Base-by-base conservation (phyloP, 495 filamentous ascomycete species). In the Penicillium soppii region DNA sequence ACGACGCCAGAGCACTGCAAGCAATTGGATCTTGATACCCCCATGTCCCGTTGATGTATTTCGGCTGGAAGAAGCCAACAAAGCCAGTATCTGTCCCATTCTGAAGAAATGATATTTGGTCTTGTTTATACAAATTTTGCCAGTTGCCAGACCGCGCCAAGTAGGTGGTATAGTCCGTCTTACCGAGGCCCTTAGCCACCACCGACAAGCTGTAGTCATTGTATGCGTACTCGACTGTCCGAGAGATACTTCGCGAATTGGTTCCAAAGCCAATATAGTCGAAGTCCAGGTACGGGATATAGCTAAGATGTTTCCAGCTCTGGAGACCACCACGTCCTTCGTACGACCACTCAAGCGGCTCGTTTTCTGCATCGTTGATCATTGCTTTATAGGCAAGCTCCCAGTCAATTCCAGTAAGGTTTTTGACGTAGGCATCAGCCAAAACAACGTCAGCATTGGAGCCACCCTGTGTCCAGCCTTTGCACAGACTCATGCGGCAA, bases 381-480 rank as follows among this genome's bases (percentile, higher is more conserved):
- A 92, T 78, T 0, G 87, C 88, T 35, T 82, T 80, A 54, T 87
- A 90, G 0, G 83, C 87, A 1, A 77, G 76, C 4, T 78, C 71
- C 86, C 87, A 91, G 54, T 91, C 78, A 23, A 91, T 79, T 15
- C 70, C 76, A 1, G 71, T 71, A 5, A 90, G 71, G 0, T 82
- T 83, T 58, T 92, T 92, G 8, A 90, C 39, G 47, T 81, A 90
- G 0, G 80, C 81, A 56, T 91, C 88, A 0, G 79, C 80, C 4
- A 91, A 65, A 2, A 91, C 70, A 33, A 87, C 78, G 47, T 91
- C 88, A 10, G 88, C 87, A 55, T 91, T 91, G 0, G 86, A 90
- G 0, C 88, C 87, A 13, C 88, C 86, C 63, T 91, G 87, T 1
- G 87, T 90, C 57, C 79, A 87, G 3, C 87, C 86, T 65, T 86